Base-by-base conservation (phyloP, 2,329 filamentous ascomycete genomes). In the Exophiala mesophila region DNA sequence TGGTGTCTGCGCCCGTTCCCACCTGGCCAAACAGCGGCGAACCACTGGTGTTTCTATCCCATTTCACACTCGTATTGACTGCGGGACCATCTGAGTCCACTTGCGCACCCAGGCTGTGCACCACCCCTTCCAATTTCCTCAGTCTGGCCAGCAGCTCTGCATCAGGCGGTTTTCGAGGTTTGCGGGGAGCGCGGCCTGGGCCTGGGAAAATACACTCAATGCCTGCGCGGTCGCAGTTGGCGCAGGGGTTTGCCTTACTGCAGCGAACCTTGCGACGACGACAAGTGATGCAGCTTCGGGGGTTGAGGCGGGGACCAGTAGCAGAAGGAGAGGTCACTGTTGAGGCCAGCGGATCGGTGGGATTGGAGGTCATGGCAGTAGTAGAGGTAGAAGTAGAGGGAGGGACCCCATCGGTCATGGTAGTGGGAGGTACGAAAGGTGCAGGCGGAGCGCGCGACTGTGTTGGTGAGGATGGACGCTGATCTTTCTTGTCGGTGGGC, bases 131-230 rank as follows among this genome's bases (percentile, higher is more conserved):
- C 29, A 82, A 60, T 40, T 73, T 70, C 42, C 73, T 66, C 56
- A 82, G 52, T 13, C 78, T 65, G 13, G 77, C 72, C 41, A 82
- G 60, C 15, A 82, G 61, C 57, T 81, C 78, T n/a, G 70, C 71
- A 57, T 82, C 77, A 3, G 69, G 68, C 2, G 72, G 68, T 45
- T 80, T 78, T 44, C 73, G 72, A 43, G 70, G 65, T 58, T 77
- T 79, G 39, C 78, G 66, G 16, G 77, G 77, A 3, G 78, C 77
- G 44, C 78, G 66, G 3, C 77, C 78, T 2, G 78, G 77, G 3
- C 73, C 70, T 3, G 78, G 78, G 54, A 78, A 82, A n/a, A 80
- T 55, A 57, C 78, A 82, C 44, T 80, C 75, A 47, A 77, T 76
- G 34, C 73, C 64, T 0, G 66, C 65, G 56, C 65, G 70, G 35